Conservation (phyloP, 306 rosid genomes). For the Cajanus cajan region DNA sequence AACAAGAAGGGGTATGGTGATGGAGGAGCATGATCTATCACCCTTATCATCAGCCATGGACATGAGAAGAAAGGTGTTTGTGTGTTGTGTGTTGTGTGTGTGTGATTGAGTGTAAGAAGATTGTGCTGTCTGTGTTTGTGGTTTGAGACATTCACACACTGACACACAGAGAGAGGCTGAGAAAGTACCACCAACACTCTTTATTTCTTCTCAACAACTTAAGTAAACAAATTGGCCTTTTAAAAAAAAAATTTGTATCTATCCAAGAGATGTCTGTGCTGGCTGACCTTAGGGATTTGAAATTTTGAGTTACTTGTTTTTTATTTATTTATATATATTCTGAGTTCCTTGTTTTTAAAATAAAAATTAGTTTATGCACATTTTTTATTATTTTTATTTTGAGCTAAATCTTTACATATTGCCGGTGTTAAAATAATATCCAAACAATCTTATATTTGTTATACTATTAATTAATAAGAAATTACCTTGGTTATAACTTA, state of each 20-base stretch:
- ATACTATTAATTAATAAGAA: too few relatives aligned
- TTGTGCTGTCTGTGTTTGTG: background rate
- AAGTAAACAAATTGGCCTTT: background rate
- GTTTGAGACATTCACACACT: too few relatives aligned
- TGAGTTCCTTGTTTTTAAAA: too few relatives aligned
- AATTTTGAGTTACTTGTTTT: too few relatives aligned
- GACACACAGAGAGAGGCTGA: too few relatives aligned
- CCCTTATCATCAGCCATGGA: slow-evolving; percentile 15
- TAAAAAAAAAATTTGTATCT: background rate
- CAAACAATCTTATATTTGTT: too few relatives aligned
- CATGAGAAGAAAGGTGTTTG: background rate
- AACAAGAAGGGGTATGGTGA: slow-evolving; percentile 19
- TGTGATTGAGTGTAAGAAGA: background rate
- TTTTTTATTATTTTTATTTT: too few relatives aligned
- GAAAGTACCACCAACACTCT: background rate
- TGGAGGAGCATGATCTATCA: background rate
- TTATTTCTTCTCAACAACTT: background rate
- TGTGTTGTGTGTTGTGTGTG: background rate
- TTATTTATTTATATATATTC: too few relatives aligned
- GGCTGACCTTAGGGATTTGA: background rate
- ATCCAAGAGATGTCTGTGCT: background rate
- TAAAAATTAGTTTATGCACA: too few relatives aligned
- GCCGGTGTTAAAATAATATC: too few relatives aligned
- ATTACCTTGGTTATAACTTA: too few relatives aligned
- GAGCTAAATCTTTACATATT: too few relatives aligned